phyloP scores from a whole-genome alignment of 768 basidiomycete species.

The Coprinopsis sp. region DNA sequence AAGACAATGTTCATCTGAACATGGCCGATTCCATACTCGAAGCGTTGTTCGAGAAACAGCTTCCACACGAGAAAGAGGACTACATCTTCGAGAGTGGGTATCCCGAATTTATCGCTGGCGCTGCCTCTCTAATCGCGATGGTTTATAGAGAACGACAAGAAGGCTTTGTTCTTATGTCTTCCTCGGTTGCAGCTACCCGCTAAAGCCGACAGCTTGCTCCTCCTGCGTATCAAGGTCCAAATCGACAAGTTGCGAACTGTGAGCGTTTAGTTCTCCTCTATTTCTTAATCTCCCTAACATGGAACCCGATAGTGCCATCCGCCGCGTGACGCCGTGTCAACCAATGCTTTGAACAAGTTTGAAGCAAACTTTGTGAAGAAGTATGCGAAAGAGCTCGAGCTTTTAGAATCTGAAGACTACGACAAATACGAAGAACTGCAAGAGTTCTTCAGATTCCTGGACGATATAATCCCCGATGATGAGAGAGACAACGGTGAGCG shows the following conservation, averaged over 20 bases:
- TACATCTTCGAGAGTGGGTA: slow-evolving; percentile 24
- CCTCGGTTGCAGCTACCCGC: slow-evolving; percentile 66
- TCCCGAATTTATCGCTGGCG: background rate
- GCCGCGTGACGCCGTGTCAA: slow-evolving; percentile 51
- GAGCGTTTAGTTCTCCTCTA: too few relatives aligned
- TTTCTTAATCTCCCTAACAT: slow-evolving; percentile 9
- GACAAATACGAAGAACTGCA: slow-evolving; percentile 58
- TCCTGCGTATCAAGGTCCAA: too few relatives aligned
- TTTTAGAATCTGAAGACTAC: slow-evolving; percentile 69
- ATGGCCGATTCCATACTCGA: background rate
- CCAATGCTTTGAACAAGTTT: slow-evolving; percentile 72
- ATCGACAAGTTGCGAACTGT: too few relatives aligned
- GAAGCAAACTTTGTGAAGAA: slow-evolving; percentile 62
- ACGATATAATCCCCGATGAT: slow-evolving; percentile 63
- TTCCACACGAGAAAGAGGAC: slow-evolving; percentile 19
- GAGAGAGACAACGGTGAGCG: slow-evolving; percentile 47
- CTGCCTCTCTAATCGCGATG: too few relatives aligned
- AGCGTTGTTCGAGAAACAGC: background rate
- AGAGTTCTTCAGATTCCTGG: slow-evolving; percentile 65
- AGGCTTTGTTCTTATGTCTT: slow-evolving; percentile 60
- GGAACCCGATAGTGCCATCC: slow-evolving; percentile 36
- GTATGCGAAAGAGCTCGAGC: slow-evolving; percentile 65
- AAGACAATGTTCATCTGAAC: background rate
- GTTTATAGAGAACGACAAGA: slow-evolving; percentile 61
- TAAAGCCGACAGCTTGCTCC: slow-evolving; percentile 18